Conservation (phyloP, 192 early-diverging fungal species). For the Backusella sp. region DNA sequence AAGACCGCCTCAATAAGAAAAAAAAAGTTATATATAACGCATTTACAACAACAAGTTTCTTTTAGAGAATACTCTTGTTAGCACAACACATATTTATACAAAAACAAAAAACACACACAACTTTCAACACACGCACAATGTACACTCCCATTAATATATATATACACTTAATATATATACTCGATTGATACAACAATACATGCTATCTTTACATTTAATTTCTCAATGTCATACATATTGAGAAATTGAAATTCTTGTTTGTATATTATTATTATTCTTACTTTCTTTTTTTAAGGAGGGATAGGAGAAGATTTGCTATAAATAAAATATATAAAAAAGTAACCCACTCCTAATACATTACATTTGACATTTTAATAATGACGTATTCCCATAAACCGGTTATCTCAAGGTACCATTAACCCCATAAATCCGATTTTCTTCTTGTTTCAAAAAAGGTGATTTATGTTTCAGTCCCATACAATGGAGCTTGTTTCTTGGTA, state of each 20-base stretch:
- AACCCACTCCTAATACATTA: background rate
- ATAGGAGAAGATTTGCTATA: background rate
- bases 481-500: background rate
- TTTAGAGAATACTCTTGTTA: background rate
- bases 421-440: background rate
- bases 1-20: background rate
- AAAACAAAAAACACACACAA: background rate
- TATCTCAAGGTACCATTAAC: background rate
- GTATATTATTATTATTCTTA: background rate
- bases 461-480: background rate
- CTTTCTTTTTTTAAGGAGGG: background rate
- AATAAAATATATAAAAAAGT: background rate
- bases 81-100: background rate
- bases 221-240: background rate
- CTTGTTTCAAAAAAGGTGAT: background rate
- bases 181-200: background rate
- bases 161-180: background rate
- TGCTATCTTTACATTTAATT: background rate
- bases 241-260: background rate
- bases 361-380: background rate
- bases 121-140: background rate
- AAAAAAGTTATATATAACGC: background rate
- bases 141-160: constrained; percentile 5
- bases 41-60: background rate
- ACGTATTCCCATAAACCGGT: background rate